phyloP scores from a whole-genome alignment of 352 stramenopile species.

The Pythium aristosporum region DNA sequence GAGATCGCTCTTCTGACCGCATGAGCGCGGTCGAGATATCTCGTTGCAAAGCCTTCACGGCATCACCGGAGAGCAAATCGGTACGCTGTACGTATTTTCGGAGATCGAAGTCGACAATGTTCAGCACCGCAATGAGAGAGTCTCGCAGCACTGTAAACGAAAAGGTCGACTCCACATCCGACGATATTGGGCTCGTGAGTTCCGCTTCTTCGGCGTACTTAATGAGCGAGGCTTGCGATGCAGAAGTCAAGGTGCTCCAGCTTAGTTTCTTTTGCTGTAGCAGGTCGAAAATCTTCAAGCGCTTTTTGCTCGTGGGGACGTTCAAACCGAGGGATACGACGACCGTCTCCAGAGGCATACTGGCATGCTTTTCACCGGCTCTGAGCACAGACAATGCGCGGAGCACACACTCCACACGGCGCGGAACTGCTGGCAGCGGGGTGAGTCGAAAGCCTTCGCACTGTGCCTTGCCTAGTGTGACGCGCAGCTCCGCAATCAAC shows the following conservation, averaged over 20 bases:
- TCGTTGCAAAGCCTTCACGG: constrained; percentile 10
- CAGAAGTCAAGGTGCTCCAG: neutral
- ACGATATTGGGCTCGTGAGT: neutral
- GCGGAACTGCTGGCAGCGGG: neutral
- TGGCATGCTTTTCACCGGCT: neutral
- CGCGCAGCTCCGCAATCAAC: constrained; percentile 5
- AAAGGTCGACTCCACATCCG: neutral
- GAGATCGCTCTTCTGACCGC: constrained; percentile 1
- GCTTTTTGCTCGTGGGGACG: constrained; percentile 4
- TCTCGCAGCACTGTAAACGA: constrained; percentile 6
- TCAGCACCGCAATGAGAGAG: constrained; percentile 4
- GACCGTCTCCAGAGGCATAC: constrained; percentile 7
- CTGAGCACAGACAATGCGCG: constrained; percentile 10
- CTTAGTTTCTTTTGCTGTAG: constrained; percentile 9
- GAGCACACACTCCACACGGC: constrained; percentile 9
- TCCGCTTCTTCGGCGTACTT: neutral
- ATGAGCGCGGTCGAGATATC: constrained; percentile 7
- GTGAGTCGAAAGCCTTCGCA: constrained; percentile 13
- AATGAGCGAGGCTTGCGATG: neutral
- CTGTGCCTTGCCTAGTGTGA: neutral
- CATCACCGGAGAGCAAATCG: constrained; percentile 13
- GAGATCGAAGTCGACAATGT: constrained; percentile 17
- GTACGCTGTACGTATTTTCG: constrained; percentile 8
- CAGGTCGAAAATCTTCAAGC: constrained; percentile 13
- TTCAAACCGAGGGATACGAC: constrained; percentile 9